Conservation (phyloP, 306 rosid species). For the Begonia loranthoides region DNA sequence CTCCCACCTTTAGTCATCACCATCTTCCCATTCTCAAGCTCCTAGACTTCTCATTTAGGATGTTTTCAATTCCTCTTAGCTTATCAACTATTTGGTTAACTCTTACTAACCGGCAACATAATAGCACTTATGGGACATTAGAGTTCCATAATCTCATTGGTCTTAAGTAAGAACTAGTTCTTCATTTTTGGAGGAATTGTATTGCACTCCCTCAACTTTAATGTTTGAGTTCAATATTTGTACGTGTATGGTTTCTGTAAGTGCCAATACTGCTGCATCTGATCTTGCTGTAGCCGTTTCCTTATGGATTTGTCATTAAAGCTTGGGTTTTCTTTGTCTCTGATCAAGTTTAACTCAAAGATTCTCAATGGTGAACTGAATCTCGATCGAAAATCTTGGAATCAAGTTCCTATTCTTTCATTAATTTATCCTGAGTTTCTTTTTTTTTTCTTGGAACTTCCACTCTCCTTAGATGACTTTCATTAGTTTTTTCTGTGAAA, state of each 20-base stretch:
- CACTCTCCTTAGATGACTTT: too few species aligned
- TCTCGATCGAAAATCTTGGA: neutral
- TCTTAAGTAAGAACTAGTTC: constrained; percentile 42
- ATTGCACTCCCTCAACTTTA: neutral
- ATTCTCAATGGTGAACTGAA: neutral
- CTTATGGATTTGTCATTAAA: constrained; percentile 39
- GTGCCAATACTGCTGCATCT: constrained; percentile 44
- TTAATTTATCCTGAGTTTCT: too few species aligned
- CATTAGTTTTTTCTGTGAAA: too few species aligned
- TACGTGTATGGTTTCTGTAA: constrained; percentile 71
- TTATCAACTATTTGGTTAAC: constrained; percentile 59
- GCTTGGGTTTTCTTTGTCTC: constrained; percentile 76
- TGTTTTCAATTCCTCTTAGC: constrained; percentile 48
- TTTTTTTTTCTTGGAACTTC: too few species aligned
- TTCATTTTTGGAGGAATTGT: neutral
- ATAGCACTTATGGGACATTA: constrained; percentile 40
- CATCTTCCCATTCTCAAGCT: constrained; percentile 30
- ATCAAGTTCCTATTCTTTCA: neutral
- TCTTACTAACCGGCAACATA: constrained; percentile 50
- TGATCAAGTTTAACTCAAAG: constrained; percentile 46
- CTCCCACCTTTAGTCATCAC: constrained; percentile 5
- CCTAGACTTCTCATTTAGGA: constrained; percentile 46
- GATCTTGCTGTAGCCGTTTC: constrained; percentile 42
- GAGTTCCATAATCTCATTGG: constrained; percentile 45
- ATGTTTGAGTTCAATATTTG: neutral